Percentiles rank a stretch among this genome's conserved stretches.
These are phyloP conservation scores for Pleodorina starrii DNA, from an alignment of 139 green algal genomes.

Conservation along the genomic window DNA sequence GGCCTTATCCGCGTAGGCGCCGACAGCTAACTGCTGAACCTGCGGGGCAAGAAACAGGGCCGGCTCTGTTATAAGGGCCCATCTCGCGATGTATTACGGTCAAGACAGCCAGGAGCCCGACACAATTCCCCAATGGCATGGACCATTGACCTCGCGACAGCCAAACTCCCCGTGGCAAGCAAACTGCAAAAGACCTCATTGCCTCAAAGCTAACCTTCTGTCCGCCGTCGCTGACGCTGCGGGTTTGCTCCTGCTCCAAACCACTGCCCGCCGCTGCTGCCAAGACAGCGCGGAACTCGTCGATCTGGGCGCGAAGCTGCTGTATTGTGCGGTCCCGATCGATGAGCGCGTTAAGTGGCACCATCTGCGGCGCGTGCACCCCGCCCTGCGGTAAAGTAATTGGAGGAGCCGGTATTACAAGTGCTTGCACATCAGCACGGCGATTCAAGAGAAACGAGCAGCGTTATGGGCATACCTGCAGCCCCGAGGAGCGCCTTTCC, in stretches of 20 bases:
- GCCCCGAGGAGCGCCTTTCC: background rate
- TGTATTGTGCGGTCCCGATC: background rate
- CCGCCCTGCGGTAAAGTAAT: too few relatives aligned
- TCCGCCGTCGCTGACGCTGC: background rate
- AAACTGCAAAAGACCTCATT: too few relatives aligned
- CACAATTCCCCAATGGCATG: too few relatives aligned
- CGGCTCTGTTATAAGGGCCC: too few relatives aligned
- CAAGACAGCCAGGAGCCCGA: too few relatives aligned
- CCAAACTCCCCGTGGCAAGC: too few relatives aligned
- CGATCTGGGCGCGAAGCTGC: background rate
- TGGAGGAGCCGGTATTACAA: too few relatives aligned
- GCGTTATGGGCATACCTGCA: background rate
- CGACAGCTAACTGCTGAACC: background rate
- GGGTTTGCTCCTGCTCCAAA: background rate
- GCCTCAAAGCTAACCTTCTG: background rate
- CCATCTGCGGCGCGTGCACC: too few relatives aligned
- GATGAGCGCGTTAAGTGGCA: background rate
- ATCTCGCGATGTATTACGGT: too few relatives aligned
- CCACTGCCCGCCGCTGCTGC: background rate
- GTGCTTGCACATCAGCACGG: too few relatives aligned
- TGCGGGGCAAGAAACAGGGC: background rate
- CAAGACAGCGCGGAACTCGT: background rate
- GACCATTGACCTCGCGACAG: too few relatives aligned
- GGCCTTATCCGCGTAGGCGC: background rate
- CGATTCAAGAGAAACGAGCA: too few relatives aligned